Base-by-base conservation (phyloP, 306 rosid species). In the Cicer arietinum region DNA sequence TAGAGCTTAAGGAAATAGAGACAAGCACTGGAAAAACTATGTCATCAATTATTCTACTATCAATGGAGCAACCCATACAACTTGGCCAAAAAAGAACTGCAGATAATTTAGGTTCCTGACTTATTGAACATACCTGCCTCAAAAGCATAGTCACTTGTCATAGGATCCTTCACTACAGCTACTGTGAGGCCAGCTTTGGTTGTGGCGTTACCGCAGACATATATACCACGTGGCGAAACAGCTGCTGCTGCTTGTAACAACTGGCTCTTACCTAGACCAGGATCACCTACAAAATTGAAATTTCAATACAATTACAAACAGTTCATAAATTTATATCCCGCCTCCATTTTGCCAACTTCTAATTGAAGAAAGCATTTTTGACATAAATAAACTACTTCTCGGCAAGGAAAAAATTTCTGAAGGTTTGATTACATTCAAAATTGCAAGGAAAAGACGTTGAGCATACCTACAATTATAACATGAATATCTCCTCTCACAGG, bases 401-500 rank as follows among this genome's bases (percentile, higher is more conserved):
- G 4, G 53, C 60, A n/a, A 45, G 58, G 63, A 60, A 69, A 78
- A 9, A 54, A 77, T 12, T 51, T 74, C 17, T 70, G 51, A 14
- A 65, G 42, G 57, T 74, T 76, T 66, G 68, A 67, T 69, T 80
- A 69, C 61, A 35, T 71, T 51, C 66, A 68, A 71, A 71, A 67
- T 65, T 65, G 77, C 22, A 87, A 59, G 77, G 67, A 59, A 69
- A 73, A 70, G 76, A 66, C 69, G 79, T 58, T 47, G 79, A 73
- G 42, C 88, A 73, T 90, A 94, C 98, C 98, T 67, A 94, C 98
- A 77, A 91, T 82, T 71, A 94, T 79, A 83, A 91, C 93, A 89
- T 94, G 97, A 79, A 94, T 87, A 77, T 91, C 98, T 78, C 98
- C 96, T 84, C 98, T 86, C 50, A 94, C 98, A 72, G 96, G 96